Evolutionary conservation across 345 rosid genomes (phyloP).

Genomic region (Angophora floribunda): DNA sequence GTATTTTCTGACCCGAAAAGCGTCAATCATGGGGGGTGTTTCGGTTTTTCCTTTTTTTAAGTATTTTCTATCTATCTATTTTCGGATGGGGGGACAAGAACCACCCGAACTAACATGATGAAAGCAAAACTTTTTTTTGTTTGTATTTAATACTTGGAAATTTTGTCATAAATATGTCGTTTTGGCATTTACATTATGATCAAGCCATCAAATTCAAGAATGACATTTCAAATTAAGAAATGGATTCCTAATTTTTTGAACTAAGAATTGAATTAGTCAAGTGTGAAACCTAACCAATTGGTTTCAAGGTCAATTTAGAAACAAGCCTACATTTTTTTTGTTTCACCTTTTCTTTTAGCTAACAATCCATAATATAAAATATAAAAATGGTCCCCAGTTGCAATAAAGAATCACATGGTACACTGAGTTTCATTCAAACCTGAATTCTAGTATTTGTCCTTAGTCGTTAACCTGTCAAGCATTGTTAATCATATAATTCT

Average conservation of each 20-base stretch:
- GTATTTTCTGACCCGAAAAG: background rate
- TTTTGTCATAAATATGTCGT: background rate
- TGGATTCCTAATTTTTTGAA: too few species aligned
- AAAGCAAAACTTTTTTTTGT: background rate
- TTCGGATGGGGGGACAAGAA: background rate
- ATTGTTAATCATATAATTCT: background rate
- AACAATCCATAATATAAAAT: background rate
- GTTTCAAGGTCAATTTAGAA: background rate
- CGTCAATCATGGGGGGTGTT: background rate
- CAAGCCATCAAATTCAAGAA: rapidly evolving
- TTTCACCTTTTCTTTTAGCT: background rate
- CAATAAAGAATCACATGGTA: rapidly evolving
- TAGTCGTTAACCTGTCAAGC: background rate
- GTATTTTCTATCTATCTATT: background rate
- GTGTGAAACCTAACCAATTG: background rate
- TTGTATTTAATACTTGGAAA: background rate
- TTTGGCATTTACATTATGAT: background rate
- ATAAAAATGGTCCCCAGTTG: background rate
- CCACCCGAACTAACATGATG: background rate
- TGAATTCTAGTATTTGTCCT: background rate
- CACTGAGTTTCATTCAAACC: background rate
- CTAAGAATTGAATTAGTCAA: background rate
- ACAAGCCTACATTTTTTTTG: background rate
- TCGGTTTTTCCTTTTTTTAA: background rate
- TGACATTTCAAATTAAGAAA: background rate